Evolutionary conservation across 176 grass and related monocot genomes (phyloP).

Genomic region (Musa schizocarpa): DNA sequence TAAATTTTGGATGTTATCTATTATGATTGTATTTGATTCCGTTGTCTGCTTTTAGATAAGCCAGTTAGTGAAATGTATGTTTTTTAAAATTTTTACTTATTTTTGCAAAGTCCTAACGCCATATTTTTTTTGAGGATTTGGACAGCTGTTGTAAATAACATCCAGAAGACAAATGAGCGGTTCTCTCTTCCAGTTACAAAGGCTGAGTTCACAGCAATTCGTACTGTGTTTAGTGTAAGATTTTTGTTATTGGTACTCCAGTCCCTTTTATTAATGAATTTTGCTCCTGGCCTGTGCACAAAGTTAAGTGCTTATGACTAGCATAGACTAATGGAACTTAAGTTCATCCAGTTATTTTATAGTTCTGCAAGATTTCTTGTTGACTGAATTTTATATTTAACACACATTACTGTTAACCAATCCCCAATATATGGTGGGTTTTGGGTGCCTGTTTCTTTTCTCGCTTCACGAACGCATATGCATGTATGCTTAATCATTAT

Average conservation of each 20-base stretch:
- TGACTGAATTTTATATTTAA: background rate
- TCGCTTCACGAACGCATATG: background rate
- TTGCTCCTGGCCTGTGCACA: background rate
- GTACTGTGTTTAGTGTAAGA: constrained; percentile 76
- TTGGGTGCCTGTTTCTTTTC: background rate
- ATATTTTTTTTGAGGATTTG: constrained; percentile 16
- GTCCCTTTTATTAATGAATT: constrained; percentile 12
- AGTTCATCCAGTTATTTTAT: background rate
- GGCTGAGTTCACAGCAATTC: constrained; percentile 86
- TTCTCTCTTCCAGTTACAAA: constrained; percentile 64
- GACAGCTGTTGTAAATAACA: constrained; percentile 57
- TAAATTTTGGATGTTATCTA: too few species aligned
- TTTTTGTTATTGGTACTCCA: background rate
- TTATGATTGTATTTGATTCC: too few species aligned
- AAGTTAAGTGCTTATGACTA: constrained; percentile 3
- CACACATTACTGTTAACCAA: background rate
- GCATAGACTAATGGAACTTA: background rate
- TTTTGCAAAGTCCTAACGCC: background rate
- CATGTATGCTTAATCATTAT: background rate
- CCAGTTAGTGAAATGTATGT: background rate
- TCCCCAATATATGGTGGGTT: background rate
- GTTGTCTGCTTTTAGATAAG: too few species aligned
- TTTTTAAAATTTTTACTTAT: too few species aligned
- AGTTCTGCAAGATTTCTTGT: background rate
- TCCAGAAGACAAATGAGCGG: constrained; percentile 60